phyloP scores from a whole-genome alignment of 495 filamentous ascomycete genomes.

The Talaromyces trachyspermus region DNA sequence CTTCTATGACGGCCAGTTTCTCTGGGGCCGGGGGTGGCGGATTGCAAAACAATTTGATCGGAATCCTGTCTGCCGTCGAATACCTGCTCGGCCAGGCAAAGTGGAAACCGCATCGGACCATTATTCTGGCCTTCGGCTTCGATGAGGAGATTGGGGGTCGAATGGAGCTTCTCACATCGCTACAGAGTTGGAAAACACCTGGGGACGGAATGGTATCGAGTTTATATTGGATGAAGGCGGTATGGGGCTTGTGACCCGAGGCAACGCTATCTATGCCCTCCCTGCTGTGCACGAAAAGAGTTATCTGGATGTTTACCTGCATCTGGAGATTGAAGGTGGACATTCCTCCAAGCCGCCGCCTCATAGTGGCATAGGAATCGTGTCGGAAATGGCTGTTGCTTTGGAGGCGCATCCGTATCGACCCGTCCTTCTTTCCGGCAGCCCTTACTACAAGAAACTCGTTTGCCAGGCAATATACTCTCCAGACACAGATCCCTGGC shows the following conservation, averaged over 20 bases:
- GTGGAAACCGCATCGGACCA: constrained; percentile 52
- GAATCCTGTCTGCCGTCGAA: constrained; percentile 55
- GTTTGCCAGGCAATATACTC: constrained; percentile 54
- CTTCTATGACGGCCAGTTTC: constrained; percentile 55
- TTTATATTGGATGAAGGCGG: constrained; percentile 65
- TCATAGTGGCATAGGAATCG: constrained; percentile 64
- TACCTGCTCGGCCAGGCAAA: constrained; percentile 47
- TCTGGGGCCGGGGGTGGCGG: constrained; percentile 61
- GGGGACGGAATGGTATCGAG: constrained; percentile 55
- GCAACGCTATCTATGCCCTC: constrained; percentile 51
- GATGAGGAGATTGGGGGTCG: constrained; percentile 62
- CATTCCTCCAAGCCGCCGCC: constrained; percentile 61
- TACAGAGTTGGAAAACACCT: constrained; percentile 14
- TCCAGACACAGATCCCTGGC: constrained; percentile 38
- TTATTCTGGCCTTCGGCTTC: constrained; percentile 61
- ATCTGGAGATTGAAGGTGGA: constrained; percentile 56
- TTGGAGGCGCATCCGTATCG: constrained; percentile 56
- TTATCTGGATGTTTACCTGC: constrained; percentile 51
- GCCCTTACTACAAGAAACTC: constrained; percentile 52
- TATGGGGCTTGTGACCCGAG: constrained; percentile 35
- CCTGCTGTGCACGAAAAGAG: constrained; percentile 65
- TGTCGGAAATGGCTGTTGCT: constrained; percentile 54
- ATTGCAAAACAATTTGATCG: constrained; percentile 70
- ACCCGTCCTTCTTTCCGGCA: constrained; percentile 44
- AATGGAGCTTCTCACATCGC: constrained; percentile 12